Evolutionary conservation across 2,329 filamentous ascomycete species (phyloP), one percentile per base, ranked within the genome.

Genomic region (Pestalotiopsis sp.): DNA sequence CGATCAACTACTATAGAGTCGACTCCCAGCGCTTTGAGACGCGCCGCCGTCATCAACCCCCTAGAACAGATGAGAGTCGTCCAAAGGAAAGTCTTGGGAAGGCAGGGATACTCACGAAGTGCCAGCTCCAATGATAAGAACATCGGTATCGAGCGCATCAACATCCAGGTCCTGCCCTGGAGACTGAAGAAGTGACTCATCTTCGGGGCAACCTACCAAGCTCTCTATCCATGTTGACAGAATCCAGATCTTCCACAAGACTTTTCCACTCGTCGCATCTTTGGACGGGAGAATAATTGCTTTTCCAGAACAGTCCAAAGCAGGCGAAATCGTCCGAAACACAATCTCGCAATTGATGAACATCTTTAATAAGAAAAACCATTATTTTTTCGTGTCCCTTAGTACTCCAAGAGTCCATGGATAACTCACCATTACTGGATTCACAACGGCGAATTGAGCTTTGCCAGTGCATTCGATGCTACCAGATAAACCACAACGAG

Each of bases 21-120:
- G 0, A 82, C 75, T 0, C 75, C 76, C 0, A 82, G 59, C 0
- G 81, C 78, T 62, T 84, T 83, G 7, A 83, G 74, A 2, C 81
- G 78, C 0, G 80, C 80, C 0, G 80, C 77, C 1, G 79, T 74
- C 7, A 75, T 66, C 0, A 79, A 49, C 0, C 75, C 79, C 12
- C 80, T 78, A 61, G 61, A n/a, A 4, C 7, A 25, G 25, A 1
- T 9, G 20, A 14, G 23, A 39, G 13, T 7, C 12, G 5, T 36
- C 23, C 4, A 1, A n/a, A 2, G 4, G 11, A 27, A 65, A 58
- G 13, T 41, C 2, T 36, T 9, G 4, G n/a, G n/a, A n/a, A 4
- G 23, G 6, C 17, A 2, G 1, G 49, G 4, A n/a, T 61, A 61
- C 78, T 76, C 65, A 78, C 75, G 76, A 72, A 31, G 78, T 81